Evolutionary conservation across 1,139 yeast genomes (phyloP), one percentile per base, ranked within the genome.

Genomic region (Candida anutae): DNA sequence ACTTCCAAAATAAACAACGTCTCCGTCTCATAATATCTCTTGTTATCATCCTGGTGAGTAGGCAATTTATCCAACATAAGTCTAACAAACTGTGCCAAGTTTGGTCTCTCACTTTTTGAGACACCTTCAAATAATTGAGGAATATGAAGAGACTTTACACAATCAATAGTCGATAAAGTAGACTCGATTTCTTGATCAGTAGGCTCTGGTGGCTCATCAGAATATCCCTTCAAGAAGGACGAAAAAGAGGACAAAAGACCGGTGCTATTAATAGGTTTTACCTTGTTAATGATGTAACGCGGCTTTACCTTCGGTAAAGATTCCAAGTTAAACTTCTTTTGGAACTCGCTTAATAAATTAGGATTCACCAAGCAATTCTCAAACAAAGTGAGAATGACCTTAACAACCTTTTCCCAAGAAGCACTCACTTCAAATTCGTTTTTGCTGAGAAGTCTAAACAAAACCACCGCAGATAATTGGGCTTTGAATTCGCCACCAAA

Each of bases 401-500:
- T 68, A 14, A 82, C 46, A 4, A 84, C 58, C 25, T 70, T 62
- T 12, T 54, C 50, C 95, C 95, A 83, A 11, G 77, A 65, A 21
- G 41, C 58, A 25, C 72, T 46, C 26, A 69, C 57, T 34, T 51
- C 55, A 38, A 65, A 69, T 27, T 66, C 65, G 25, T 76, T 74
- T 42, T 76, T 73, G 38, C 73, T 74, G 25, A 85, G 60, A 22
- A 90, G 71, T 40, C 94, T 67, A 58, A 90, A 87, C 29, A 90
- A 61, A 0, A 90, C 88, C 28, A 88, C 87, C 1, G 87, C 69
- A 4, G 95, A 82, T 38, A 90, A 61, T 49, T 93, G 98, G 0
- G 95, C 95, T 44, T 88, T 85, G 56, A 84, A 84, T 46, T 87
- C 94, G 27, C 81, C 68, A 5, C 98, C 99, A 51, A 90, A 77